Evolutionary conservation across 805 yeast species (phyloP), one percentile per base, ranked within the genome.

Genomic region (Priceomyces haplophilus): DNA sequence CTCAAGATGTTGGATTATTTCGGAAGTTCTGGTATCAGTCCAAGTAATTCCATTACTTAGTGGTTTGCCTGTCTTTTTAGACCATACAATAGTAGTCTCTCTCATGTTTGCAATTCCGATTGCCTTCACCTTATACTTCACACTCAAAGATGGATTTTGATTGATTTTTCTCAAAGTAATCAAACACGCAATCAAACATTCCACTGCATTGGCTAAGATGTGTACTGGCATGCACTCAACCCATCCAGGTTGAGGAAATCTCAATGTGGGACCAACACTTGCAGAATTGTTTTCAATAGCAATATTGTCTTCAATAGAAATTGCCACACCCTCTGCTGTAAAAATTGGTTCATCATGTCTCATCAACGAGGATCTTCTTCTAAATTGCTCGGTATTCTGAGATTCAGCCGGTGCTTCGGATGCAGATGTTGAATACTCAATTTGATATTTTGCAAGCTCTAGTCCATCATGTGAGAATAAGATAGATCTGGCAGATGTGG

Each of bases 21-120:
- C 79, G 7, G 85, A 67, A 32, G 95, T 91, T 58, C 98, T 78
- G 32, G 95, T 86, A 67, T 90, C 98, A 48, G 91, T 87, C 98
- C 98, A 90, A 29, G 90, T 95, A 61, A 90, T 88, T 56, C 97
- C 97, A 60, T 86, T 83, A 58, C 83, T 77, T 42, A 88, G 76
- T 3, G 96, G 95, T 50, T 71, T 68, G 32, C 97, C 97, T 2
- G 97, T 88, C 41, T 72, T 72, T 51, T 81, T 76, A 44, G 88
- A 83, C 97, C 97, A 90, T 38, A 90, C 82, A 41, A 85, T 75
- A 21, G 96, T 84, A 34, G 98, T 90, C 67, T 90, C 98, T 60
- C 98, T 79, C 93, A 91, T 95, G 66, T 89, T 91, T 40, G 97
- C 93, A 52, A 90, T 79, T 19, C 98, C 98, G 52, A 90, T 75